Evolutionary conservation across 495 filamentous ascomycete genomes (phyloP).

Genomic region (Aspergillus cavernicola): DNA sequence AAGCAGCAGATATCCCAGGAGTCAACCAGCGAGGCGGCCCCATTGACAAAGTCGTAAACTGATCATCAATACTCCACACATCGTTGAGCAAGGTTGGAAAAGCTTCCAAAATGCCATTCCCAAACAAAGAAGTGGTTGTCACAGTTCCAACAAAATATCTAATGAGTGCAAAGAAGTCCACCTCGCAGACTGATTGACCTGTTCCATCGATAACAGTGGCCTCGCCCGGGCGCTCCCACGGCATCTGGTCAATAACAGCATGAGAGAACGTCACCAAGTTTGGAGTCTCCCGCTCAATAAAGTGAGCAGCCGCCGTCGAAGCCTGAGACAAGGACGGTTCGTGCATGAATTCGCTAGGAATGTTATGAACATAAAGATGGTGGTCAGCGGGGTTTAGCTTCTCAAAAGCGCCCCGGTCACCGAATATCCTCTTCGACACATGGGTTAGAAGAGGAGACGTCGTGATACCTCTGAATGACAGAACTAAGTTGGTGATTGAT

Average conservation of each 20-base stretch:
- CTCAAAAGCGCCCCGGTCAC: slow-evolving; percentile 31
- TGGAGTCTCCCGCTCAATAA: slow-evolving; percentile 39
- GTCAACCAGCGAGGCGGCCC: slow-evolving; percentile 53
- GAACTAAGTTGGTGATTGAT: slow-evolving; percentile 41
- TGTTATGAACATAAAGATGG: slow-evolving; percentile 33
- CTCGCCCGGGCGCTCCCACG: slow-evolving; percentile 54
- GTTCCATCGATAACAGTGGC: slow-evolving; percentile 30
- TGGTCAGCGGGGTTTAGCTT: slow-evolving; percentile 30
- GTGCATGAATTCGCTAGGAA: slow-evolving; percentile 37
- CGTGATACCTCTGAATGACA: slow-evolving; percentile 34
- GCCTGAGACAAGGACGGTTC: slow-evolving; percentile 42
- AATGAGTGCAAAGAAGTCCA: slow-evolving; percentile 50
- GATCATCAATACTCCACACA: slow-evolving; percentile 53
- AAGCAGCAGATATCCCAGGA: slow-evolving; percentile 46
- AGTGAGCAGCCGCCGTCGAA: slow-evolving; percentile 26
- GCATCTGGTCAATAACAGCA: slow-evolving; percentile 57
- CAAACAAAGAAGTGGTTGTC: slow-evolving; percentile 50
- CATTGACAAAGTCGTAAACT: slow-evolving; percentile 46
- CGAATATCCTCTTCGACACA: slow-evolving; percentile 50
- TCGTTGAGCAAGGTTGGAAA: slow-evolving; percentile 51
- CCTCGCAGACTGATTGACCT: slow-evolving; percentile 41
- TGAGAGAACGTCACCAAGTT: slow-evolving; percentile 55
- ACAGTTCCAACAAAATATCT: slow-evolving; percentile 51
- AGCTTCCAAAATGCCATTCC: slow-evolving; percentile 50
- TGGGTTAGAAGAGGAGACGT: slow-evolving; percentile 33